Evolutionary conservation across 805 yeast genomes (phyloP).

Genomic region (Pachysolen tannophilus): DNA sequence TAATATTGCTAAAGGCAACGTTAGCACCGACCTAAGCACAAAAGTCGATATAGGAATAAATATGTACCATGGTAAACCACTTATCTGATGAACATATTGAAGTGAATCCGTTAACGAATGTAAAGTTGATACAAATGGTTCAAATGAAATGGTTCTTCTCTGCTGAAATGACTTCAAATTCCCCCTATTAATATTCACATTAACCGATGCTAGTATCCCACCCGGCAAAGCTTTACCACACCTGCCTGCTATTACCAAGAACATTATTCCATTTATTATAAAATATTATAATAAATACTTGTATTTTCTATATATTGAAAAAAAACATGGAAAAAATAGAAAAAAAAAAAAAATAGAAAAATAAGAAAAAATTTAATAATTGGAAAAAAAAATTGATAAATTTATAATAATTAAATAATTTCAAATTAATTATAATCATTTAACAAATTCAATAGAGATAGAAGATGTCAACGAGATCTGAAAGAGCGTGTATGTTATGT

Average conservation of each 20-base stretch:
- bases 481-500: conserved; percentile 96
- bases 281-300: too few relatives aligned
- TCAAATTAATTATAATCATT: too few relatives aligned
- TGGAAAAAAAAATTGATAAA: background rate
- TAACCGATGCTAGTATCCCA: too few relatives aligned
- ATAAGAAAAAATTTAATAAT: background rate
- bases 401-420: too few relatives aligned
- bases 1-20: conserved; percentile 69
- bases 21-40: conserved; percentile 52
- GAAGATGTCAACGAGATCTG: conserved; percentile 43
- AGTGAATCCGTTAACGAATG: conserved; percentile 23
- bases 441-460: conserved; percentile 12
- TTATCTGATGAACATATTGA: conserved; percentile 39
- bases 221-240: too few relatives aligned
- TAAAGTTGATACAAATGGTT: conserved; percentile 10
- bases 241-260: too few relatives aligned
- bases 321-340: too few relatives aligned
- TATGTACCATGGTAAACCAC: conserved; percentile 77
- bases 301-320: too few relatives aligned
- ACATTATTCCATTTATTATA: too few relatives aligned
- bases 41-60: conserved; percentile 71
- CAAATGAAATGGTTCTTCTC: conserved; percentile 15
- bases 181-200: background rate
- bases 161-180: background rate
- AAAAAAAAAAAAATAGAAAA: background rate